Evolutionary conservation across 768 basidiomycete species (phyloP), one percentile per base, ranked within the genome.

Genomic region (Mycena olivaceomarginata): DNA sequence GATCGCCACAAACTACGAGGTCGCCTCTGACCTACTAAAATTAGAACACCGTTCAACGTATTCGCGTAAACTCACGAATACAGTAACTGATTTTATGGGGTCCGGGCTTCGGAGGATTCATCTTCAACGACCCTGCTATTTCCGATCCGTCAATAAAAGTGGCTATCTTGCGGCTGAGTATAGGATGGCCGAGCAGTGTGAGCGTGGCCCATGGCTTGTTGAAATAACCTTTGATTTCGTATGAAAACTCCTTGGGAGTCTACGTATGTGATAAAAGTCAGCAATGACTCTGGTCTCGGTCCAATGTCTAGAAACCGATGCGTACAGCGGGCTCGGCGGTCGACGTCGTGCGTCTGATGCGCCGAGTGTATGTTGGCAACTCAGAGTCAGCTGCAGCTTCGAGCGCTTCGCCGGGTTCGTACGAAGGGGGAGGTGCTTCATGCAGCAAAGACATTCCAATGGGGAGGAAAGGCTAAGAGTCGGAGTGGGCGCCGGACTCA

Each of bases 151-250:
- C 69, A n/a, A 71, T 1, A 37, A 78, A 78, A 39, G 60, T 67
- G 13, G 77, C 57, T 11, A 31, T 62, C n/a, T 43, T 53, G 37
- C 77, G 73, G 41, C 73, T 74, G 62, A 74, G 69, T 12, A 57
- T 39, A 40, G 72, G 56, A 15, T 78, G 56, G 1, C 20, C 72
- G 9, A 66, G 68, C 25, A 77, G 31, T 13, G 72, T 74, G 20
- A 77, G 63, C 13, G 48, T 74, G 5, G 69, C 70, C 77, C 69
- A 71, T 22, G 77, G 56, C 40, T 74, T 74, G 69, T 37, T n/a
- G 39, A 63, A 40, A 40, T 22, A 31, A 46, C 67, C 75, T 25
- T 46, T 70, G 31, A 78, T 60, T 39, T 78, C 77, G 37, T 60
- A 71, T n/a, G 70, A 57, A 57, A 48, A 78, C n/a, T 60, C 59